phyloP scores from a whole-genome alignment of 139 green algal species.

The Chlorella sorokiniana region DNA sequence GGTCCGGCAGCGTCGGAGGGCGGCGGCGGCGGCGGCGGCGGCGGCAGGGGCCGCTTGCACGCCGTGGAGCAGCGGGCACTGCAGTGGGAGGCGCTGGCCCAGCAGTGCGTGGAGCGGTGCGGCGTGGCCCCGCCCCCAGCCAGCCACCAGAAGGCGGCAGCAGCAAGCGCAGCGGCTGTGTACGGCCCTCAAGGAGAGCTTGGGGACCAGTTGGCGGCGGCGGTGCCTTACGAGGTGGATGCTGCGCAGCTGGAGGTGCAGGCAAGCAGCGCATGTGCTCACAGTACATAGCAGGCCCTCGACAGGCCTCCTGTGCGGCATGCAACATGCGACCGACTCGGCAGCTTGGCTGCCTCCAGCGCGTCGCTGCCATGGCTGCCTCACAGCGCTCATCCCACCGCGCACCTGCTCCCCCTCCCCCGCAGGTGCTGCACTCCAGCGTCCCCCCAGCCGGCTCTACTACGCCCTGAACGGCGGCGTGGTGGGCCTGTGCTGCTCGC shows the following conservation, averaged over 20 bases:
- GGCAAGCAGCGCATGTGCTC: not conserved
- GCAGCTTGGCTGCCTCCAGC: not conserved
- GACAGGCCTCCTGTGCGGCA: not conserved
- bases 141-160: conserved; percentile 38
- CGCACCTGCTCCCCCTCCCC: not conserved
- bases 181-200: not conserved
- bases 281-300: not conserved
- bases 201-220: conserved; percentile 48
- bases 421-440: conserved; percentile 44
- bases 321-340: not conserved
- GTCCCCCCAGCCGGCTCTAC: conserved; percentile 44
- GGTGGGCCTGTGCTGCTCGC: conserved; percentile 59
- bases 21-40: not conserved
- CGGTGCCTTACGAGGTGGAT: conserved; percentile 49
- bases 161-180: conserved; percentile 39
- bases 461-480: conserved; percentile 71
- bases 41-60: not conserved
- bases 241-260: conserved; percentile 40
- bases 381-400: not conserved
- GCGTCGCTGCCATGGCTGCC: not conserved
- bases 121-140: not conserved
- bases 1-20: not conserved
- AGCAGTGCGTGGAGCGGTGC: conserved; percentile 34
- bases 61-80: conserved; percentile 62
- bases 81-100: conserved; percentile 71